Base-by-base conservation (phyloP, 192 early-diverging fungal genomes). In the Diversispora epigaea region DNA sequence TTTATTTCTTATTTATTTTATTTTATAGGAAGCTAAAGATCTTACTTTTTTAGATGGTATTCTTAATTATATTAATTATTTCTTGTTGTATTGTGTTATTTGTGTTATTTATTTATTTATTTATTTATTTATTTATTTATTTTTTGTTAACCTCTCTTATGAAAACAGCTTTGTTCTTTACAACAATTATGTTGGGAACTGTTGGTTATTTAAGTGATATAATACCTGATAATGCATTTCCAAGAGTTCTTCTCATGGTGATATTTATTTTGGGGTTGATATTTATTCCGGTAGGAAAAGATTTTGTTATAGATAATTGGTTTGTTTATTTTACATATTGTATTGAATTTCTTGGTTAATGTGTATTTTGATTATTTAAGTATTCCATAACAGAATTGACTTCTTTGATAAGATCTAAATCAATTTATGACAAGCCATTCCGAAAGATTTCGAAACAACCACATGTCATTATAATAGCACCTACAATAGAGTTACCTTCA, bases 121-220 rank as follows among this genome's bases (percentile, higher is more conserved):
- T n/a, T n/a, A n/a, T n/a, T n/a, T n/a, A n/a, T 64, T 64, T 44
- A 40, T 63, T 57, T 43, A n/a, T n/a, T 17, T 40, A 40, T 12
- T 17, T 44, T 40, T n/a, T 64, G 44, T 64, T 64, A 64, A 64
- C 39, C 39, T 17, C 17, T 52, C 55, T 12, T 12, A 60, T 22
- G 32, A 56, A 19, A 46, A 22, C 19, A 75, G 73, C 73, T 54
- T 61, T 75, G 14, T 75, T 75, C 32, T 75, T 75, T 39, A 75
- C 73, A 49, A 65, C 73, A n/a, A 75, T 75, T 56, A 75, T 75
- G 73, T 75, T 75, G 73, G 73, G 73, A 6, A 75, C 73, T 22
- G 73, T 75, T 17, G 73, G 73, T 4, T 75, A 75, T 50, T 45
- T 75, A n/a, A 75, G 60, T 65, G 73, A 75, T 41, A 65, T 75